A percentile compares a stretch with the other conserved stretches of the same genome.
Conservation (phyloP, 495 filamentous ascomycete species). For the Penicillium roqueforti region DNA sequence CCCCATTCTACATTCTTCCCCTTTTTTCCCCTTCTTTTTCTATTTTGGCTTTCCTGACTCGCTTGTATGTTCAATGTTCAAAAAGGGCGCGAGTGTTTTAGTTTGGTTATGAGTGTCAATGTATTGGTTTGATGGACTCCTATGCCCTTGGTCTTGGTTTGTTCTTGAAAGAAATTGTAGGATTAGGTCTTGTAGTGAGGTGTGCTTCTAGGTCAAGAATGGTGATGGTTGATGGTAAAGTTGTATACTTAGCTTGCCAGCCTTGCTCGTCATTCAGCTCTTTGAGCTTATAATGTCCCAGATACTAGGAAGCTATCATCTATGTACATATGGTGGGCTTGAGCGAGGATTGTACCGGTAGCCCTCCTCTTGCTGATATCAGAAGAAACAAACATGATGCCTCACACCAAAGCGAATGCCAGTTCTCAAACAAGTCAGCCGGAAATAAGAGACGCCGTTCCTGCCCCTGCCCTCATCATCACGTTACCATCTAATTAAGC, state of each 20-base stretch:
- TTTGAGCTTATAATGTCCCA: too few relatives aligned
- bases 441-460: too few relatives aligned
- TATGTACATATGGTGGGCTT: too few relatives aligned
- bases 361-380: too few relatives aligned
- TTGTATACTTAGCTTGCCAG: neutral
- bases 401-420: too few relatives aligned
- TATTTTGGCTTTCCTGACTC: neutral
- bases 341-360: too few relatives aligned
- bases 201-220: neutral
- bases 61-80: neutral
- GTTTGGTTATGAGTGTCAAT: conserved; percentile 11
- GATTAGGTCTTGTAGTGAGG: neutral
- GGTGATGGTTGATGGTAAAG: neutral
- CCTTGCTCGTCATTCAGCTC: too few relatives aligned
- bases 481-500: too few relatives aligned
- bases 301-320: too few relatives aligned
- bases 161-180: neutral
- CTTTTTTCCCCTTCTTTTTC: neutral
- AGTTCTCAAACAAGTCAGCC: too few relatives aligned
- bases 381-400: too few relatives aligned
- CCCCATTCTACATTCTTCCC: neutral
- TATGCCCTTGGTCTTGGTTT: neutral
- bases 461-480: too few relatives aligned
- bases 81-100: neutral
- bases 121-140: conserved; percentile 6